A percentile compares a stretch with the other conserved stretches of the same genome.
These are phyloP conservation scores for Bruguiera sexangula DNA, from an alignment of 345 rosid genomes.

Conservation along the genomic window DNA sequence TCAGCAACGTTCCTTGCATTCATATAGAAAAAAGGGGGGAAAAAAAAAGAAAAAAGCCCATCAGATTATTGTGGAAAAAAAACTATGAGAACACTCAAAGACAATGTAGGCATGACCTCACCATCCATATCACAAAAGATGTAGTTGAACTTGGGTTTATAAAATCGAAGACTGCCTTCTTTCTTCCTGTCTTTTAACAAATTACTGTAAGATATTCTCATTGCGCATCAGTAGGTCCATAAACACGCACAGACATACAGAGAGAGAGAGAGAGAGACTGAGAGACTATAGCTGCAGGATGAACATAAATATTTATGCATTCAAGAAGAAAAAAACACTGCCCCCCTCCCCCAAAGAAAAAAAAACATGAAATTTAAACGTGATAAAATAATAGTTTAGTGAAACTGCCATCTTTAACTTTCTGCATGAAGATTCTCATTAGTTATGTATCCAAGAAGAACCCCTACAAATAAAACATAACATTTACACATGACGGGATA, in stretches of 20 bases:
- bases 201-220: constrained; percentile 38
- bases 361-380: not conserved
- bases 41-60: not conserved
- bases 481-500: not conserved
- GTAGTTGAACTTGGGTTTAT: constrained; percentile 87
- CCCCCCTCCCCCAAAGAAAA: not conserved
- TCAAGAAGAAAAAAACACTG: not conserved
- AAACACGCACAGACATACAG: not conserved
- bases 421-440: constrained; percentile 34
- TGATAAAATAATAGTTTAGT: not conserved
- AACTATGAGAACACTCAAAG: constrained; percentile 10
- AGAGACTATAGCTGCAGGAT: constrained; percentile 16
- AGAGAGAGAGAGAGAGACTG: not conserved
- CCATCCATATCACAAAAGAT: constrained; percentile 99
- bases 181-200: constrained; percentile 83
- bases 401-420: constrained; percentile 53
- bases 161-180: constrained; percentile 76
- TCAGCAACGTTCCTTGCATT: constrained; percentile 69
- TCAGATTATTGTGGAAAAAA: constrained; percentile 15
- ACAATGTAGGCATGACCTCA: constrained; percentile 32
- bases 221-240: not conserved
- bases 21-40: constrained; percentile 4
- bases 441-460: constrained; percentile 1
- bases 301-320: constrained; percentile 7
- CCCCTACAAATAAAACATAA: no score